Base-by-base conservation (phyloP, 306 rosid genomes). In the Quercus aquifolioides region DNA sequence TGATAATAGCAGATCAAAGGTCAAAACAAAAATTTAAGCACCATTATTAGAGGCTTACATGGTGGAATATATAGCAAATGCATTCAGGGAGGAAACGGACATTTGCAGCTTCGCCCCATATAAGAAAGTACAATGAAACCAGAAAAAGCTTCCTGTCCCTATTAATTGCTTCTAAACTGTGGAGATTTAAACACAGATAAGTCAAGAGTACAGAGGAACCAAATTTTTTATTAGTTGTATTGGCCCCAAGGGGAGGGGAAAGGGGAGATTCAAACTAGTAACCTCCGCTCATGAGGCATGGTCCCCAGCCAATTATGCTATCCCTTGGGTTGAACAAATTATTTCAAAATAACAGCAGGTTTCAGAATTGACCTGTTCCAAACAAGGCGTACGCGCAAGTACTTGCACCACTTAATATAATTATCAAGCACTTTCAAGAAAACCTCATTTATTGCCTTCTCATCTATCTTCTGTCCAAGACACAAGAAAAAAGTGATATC, bases 51-150 rank as follows among this genome's bases (percentile, higher is more conserved):
- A 77, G 33, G 75, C 98, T 95, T 92, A 95, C 99, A 49, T 88
- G 76, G 94, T 95, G 99, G 82, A 95, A 95, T 85, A 95, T 91
- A 76, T 90, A 95, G 91, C 99, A 95, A 76, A 95, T 83, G 85
- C 98, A 95, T 79, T 95, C 99, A 7, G 99, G 99, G 82, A 95
- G 98, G 86, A 95, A 95, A 65, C 99, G 99, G 82, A 91, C 90
- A 85, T 95, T 95, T 78, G 99, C 99, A 85, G 97, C 99, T 88
- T 95, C 99, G 63, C 99, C 99, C 99, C 99, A 95, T 75, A 95
- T 89, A 85, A 95, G 90, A 79, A 92, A 89, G 89, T 95, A 95
- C 73, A 95, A 78, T 70, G 99, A 92, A 84, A 92, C 86, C 73
- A 92, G 83, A 81, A 90, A 89, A 74, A 95, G 89, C 74, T 92